These are phyloP conservation scores for Teunomyces stri DNA, from an alignment of 805 yeast species.

Conservation along the genomic window DNA sequence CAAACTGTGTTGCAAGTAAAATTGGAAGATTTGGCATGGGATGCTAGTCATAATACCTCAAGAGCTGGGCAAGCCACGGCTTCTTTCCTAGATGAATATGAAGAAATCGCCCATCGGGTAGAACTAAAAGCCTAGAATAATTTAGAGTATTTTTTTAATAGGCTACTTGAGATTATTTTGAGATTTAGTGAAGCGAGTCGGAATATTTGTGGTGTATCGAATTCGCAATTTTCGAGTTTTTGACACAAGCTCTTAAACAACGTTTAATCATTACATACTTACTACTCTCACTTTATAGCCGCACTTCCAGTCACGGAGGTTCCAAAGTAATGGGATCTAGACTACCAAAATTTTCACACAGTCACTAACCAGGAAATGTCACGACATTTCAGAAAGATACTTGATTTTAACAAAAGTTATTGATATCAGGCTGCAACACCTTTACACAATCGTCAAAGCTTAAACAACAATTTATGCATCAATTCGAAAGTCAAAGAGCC, in stretches of 20 bases:
- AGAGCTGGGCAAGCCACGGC: constrained; percentile 6
- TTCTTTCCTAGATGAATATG: background rate
- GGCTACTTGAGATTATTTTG: too few species aligned
- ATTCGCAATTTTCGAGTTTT: background rate
- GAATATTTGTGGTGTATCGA: background rate
- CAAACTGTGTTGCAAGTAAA: constrained; percentile 38
- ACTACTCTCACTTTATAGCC: background rate
- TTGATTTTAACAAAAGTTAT: too few species aligned
- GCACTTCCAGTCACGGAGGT: background rate
- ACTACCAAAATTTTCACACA: background rate
- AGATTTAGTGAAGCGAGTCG: too few species aligned
- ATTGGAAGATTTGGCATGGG: constrained; percentile 33
- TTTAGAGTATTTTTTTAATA: too few species aligned
- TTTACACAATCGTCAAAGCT: too few species aligned
- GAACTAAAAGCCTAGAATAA: background rate
- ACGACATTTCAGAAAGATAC: background rate
- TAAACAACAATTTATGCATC: too few species aligned
- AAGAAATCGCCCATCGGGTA: background rate
- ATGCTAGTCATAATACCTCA: constrained; percentile 19
- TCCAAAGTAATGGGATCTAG: background rate
- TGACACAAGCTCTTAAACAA: background rate
- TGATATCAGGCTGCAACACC: too few species aligned
- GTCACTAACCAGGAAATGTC: background rate
- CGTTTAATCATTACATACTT: background rate
- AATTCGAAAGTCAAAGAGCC: too few species aligned